Conservation (phyloP, 2,329 filamentous ascomycete species). For the Claviceps citrina region DNA sequence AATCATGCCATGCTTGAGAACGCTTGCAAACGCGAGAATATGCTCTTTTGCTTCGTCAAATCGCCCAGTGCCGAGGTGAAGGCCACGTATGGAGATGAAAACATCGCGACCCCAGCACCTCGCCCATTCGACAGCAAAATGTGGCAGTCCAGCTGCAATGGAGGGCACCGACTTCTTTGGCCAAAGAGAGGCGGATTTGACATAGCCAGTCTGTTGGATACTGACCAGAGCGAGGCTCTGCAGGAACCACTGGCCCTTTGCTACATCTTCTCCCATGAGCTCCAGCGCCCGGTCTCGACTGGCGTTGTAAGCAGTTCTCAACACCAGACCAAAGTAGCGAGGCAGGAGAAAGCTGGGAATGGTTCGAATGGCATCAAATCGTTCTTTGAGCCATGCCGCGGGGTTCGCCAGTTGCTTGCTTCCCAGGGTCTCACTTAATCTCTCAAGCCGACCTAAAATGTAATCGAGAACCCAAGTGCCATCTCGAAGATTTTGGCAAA, state of each 20-base stretch:
- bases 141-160: constrained; percentile 80
- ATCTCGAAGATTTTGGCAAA: constrained; percentile 83
- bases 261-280: constrained; percentile 63
- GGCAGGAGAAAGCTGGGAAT: constrained; percentile 83
- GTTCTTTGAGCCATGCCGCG: constrained; percentile 63
- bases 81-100: constrained; percentile 83
- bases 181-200: constrained; percentile 82
- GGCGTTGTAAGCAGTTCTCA: constrained; percentile 76
- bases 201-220: constrained; percentile 74
- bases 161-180: constrained; percentile 72
- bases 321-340: constrained; percentile 78
- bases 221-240: constrained; percentile 83
- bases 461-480: constrained; percentile 91
- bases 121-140: constrained; percentile 88
- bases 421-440: constrained; percentile 46
- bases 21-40: constrained; percentile 85
- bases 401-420: constrained; percentile 49
- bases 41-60: constrained; percentile 85
- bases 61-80: constrained; percentile 81
- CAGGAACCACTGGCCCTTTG: constrained; percentile 72
- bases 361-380: constrained; percentile 71
- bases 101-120: constrained; percentile 95
- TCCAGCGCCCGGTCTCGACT: constrained; percentile 64
- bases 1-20: constrained; percentile 96
- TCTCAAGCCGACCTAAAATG: constrained; percentile 61